A percentile compares a stretch with the other conserved stretches of the same genome.
Evolutionary conservation across 352 stramenopile species (phyloP).

Genomic region (Phytophthora pisi): DNA sequence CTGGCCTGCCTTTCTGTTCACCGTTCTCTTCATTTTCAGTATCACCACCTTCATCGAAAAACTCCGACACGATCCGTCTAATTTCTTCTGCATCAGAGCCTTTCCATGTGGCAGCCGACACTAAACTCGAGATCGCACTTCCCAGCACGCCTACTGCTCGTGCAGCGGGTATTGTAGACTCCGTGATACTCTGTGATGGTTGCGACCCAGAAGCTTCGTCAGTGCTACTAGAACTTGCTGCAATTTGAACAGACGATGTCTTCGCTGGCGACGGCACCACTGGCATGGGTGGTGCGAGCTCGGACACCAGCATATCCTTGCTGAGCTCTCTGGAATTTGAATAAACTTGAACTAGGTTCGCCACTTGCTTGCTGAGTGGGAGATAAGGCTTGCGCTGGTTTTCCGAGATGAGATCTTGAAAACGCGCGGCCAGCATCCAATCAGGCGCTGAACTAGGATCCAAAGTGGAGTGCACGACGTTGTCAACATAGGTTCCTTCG

Average conservation of each 20-base stretch:
- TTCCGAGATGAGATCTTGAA: conserved; percentile 45
- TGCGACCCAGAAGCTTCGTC: conserved; percentile 4
- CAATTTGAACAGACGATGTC: conserved; percentile 5
- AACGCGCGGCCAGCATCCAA: conserved; percentile 64
- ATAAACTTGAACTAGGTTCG: conserved; percentile 80
- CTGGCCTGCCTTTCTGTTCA: conserved; percentile 11
- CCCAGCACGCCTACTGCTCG: conserved; percentile 75
- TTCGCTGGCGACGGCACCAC: conserved; percentile 20
- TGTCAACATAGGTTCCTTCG: conserved; percentile 86
- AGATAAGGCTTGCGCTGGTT: conserved; percentile 63
- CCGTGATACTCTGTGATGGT: conserved; percentile 27
- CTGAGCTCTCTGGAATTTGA: conserved; percentile 69
- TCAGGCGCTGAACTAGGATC: conserved; percentile 65
- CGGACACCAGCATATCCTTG: conserved; percentile 74
- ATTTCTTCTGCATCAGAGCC: conserved; percentile 73
- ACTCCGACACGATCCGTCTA: conserved; percentile 47
- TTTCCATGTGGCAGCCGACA: conserved; percentile 80
- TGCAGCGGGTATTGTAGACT: conserved; percentile 67
- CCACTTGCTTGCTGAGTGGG: conserved; percentile 65
- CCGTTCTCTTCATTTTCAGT: conserved; percentile 11
- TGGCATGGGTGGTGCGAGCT: conserved; percentile 66
- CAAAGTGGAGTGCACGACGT: conserved; percentile 82
- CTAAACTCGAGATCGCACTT: conserved; percentile 70
- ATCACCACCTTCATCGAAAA: conserved; percentile 57
- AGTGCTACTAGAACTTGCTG: background rate